Evolutionary conservation across 2,329 filamentous ascomycete genomes (phyloP), one percentile per base, ranked within the genome.

Genomic region (Ascochyta koolunga): DNA sequence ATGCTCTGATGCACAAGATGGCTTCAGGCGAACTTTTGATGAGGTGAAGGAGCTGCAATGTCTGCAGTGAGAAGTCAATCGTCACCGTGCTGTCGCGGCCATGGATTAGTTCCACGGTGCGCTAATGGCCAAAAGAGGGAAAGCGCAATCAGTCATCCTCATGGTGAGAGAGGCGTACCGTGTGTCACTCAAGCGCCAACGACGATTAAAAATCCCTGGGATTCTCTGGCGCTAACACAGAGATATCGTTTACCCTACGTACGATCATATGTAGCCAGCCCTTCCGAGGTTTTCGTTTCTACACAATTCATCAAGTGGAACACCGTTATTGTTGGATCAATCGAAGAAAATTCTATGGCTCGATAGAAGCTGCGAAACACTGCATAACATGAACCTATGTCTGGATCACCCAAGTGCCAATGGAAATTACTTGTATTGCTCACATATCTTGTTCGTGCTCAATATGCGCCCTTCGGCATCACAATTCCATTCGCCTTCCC

Each of bases 1-100:
- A 41, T 43, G 52, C 46, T 42, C 52, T 55, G 46, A 50, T 50
- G 53, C 53, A 39, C 53, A 25, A 24, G 41, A 50, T 56, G 53
- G 53, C 53, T 42, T 45, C 53, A 56, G 53, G 47, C 53, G 13
- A 45, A 29, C 42, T 42, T 42, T 44, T 45, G 42, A 47, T 46
- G 53, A 33, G 31, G 19, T 15, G 49, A 41, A 13, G 40, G 19
- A 54, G 35, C 51, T 49, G 51, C 51, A 50, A 44, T 38, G 43
- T 45, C 35, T 50, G 51, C 51, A 50, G 51, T 49, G 45, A 19
- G 15, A 56, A 41, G 45, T 50, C 41, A 50, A 56, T 55, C 36
- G 47, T 40, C 25, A 37, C 37, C 46, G 32, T 45, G 47, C 53
- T 51, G 40, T 35, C 44, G 29, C 38, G 32, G 19, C 35, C 22